These are phyloP conservation scores for Rhizoctonia solani DNA, from an alignment of 1,284 basidiomycete species.

Conservation along the genomic window DNA sequence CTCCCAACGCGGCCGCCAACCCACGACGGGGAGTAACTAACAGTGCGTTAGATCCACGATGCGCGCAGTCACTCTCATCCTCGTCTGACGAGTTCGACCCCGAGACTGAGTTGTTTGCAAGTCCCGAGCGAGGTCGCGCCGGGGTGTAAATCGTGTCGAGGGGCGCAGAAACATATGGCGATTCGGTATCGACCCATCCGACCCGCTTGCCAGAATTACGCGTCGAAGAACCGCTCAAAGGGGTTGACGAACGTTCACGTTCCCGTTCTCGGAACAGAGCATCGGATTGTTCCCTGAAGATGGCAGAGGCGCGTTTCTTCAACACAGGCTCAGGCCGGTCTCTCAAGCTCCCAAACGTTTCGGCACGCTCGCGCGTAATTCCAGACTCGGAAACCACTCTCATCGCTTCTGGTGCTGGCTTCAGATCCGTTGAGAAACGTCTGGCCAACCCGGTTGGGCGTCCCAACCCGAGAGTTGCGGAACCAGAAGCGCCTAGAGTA, in stretches of 20 bases:
- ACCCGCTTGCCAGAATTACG: constrained; percentile 19
- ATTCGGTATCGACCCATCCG: constrained; percentile 26
- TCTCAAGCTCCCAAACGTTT: neutral
- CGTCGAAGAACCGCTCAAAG: constrained; percentile 18
- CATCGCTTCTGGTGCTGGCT: neutral
- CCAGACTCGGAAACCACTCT: constrained; percentile 16
- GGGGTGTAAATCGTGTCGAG: constrained; percentile 1
- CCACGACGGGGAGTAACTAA: constrained; percentile 25
- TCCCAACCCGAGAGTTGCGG: constrained; percentile 8
- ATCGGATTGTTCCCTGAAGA: constrained; percentile 10
- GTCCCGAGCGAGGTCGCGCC: constrained; percentile 1
- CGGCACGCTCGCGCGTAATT: neutral
- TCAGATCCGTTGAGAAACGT: constrained; percentile 14
- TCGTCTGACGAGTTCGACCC: neutral
- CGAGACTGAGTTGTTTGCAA: neutral
- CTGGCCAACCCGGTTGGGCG: constrained; percentile 19
- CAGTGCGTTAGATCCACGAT: neutral
- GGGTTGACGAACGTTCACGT: constrained; percentile 8
- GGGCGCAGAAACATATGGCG: constrained; percentile 13
- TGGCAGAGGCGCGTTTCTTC: constrained; percentile 2
- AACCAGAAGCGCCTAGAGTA: neutral
- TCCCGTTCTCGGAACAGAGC: neutral
- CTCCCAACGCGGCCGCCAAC: constrained; percentile 25
- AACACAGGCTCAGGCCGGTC: neutral
- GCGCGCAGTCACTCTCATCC: constrained; percentile 4